Conservation (phyloP, 2,329 filamentous ascomycete genomes). For the Penicillium sp. region DNA sequence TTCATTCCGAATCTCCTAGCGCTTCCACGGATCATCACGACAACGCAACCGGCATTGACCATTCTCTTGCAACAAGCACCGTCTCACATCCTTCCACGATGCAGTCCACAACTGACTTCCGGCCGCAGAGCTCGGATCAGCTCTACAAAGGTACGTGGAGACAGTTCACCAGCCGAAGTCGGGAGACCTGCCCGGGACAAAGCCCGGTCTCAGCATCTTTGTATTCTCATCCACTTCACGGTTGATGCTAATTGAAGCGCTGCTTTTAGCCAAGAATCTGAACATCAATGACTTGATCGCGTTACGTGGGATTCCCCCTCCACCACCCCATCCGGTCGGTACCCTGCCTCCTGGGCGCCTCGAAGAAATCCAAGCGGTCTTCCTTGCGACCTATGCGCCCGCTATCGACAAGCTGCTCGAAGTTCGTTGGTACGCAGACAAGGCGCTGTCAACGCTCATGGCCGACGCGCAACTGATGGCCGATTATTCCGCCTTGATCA, state of each 20-base stretch:
- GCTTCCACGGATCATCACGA: slow-evolving; percentile 48
- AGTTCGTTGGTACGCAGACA: slow-evolving; percentile 69
- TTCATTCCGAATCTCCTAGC: slow-evolving; percentile 34
- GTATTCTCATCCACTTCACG: background rate
- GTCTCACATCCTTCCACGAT: slow-evolving; percentile 29
- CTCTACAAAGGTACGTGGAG: slow-evolving; percentile 17
- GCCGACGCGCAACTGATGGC: slow-evolving; percentile 56
- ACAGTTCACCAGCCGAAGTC: too few relatives aligned
- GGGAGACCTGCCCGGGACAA: background rate
- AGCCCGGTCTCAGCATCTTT: too few relatives aligned
- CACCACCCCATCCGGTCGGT: slow-evolving; percentile 49
- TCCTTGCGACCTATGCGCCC: slow-evolving; percentile 67
- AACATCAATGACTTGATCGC: slow-evolving; percentile 67
- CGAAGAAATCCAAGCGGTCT: slow-evolving; percentile 65
- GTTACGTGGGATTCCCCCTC: slow-evolving; percentile 55
- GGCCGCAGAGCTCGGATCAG: slow-evolving; percentile 16
- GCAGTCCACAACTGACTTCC: slow-evolving; percentile 28
- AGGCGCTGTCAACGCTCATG: slow-evolving; percentile 49
- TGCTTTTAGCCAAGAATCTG: slow-evolving; percentile 55
- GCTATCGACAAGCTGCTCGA: slow-evolving; percentile 73
- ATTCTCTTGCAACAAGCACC: slow-evolving; percentile 52
- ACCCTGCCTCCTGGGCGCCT: slow-evolving; percentile 44
- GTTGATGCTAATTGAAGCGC: slow-evolving; percentile 35
- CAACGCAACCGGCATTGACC: slow-evolving; percentile 59
- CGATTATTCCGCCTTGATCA: slow-evolving; percentile 61